Evolutionary conservation across 805 yeast genomes (phyloP), one percentile per base, ranked within the genome.

Genomic region (Torulaspora microellipsoides): DNA sequence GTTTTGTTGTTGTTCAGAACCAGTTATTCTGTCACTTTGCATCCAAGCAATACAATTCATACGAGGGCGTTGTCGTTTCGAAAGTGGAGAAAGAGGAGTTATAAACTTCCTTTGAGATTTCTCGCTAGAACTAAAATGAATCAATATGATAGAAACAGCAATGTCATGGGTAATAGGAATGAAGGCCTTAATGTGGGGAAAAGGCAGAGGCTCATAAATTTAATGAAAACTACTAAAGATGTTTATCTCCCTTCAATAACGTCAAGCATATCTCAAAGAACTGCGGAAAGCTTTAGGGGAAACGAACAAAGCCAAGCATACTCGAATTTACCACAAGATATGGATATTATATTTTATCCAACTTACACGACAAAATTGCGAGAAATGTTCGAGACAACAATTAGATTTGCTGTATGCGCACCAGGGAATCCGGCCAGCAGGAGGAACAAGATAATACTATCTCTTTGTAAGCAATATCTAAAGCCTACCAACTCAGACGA

Each of bases 331-430:
- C 84, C 86, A 0, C 61, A 65, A 27, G 82, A 83, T 51, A 80
- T 88, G 27, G 65, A 74, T 13, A 72, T 87, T n/a, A 62, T 78
- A 2, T 63, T 83, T 31, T 81, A 77, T 52, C 83, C 83, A 15
- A 73, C 81, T 3, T 82, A 73, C 59, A 70, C 80, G 0, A 64
- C 77, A 6, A 49, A 55, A 11, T 55, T 48, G 14, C 59, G 55
- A 9, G 62, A 59, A 12, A 56, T 56, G 7, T 78, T 69, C 49
- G 75, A 75, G 31, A 76, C 83, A 1, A 78, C 79, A 29, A 77
- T 90, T 2, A 72, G 85, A 34, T 96, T 96, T 6, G 78, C 85
- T 75, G 72, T 78, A 9, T 73, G 56, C 41, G 71, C 85, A 33
- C 87, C 89, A 0, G 95, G 95, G 1, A 68, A 57, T 40, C 36